Evolutionary conservation across 257 asterid species (phyloP).

Genomic region (Nicotiana attenuata): DNA sequence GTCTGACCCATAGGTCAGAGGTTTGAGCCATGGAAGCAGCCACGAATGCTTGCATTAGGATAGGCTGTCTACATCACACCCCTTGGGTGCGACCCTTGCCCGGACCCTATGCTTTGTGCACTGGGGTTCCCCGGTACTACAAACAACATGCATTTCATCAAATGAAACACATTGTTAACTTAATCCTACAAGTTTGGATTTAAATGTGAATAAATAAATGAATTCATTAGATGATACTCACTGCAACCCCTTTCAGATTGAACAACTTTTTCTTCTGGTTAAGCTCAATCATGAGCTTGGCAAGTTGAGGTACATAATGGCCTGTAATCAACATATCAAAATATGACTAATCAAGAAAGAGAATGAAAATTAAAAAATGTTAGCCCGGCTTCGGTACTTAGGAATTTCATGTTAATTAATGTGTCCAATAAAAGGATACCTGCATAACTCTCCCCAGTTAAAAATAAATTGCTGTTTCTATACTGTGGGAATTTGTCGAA

Average conservation of each 20-base stretch:
- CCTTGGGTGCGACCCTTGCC: no score
- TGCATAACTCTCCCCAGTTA: slow-evolving; percentile 74
- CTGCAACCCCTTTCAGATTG: slow-evolving; percentile 67
- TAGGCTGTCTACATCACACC: no score
- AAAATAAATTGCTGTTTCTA: slow-evolving; percentile 37
- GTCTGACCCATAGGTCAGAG: no score
- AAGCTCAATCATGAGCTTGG: slow-evolving; percentile 50
- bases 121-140: not conserved
- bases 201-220: not conserved
- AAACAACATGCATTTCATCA: not conserved
- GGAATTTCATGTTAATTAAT: not conserved
- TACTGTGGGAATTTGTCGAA: slow-evolving; percentile 53
- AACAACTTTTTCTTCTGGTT: slow-evolving; percentile 34
- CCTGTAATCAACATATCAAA: slow-evolving; percentile 25
- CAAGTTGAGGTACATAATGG: slow-evolving; percentile 70
- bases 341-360: not conserved
- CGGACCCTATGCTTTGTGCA: no score
- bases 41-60: no score
- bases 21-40: no score
- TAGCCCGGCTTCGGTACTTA: not conserved
- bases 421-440: slow-evolving; percentile 25
- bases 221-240: slow-evolving; percentile 22
- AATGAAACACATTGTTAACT: not conserved
- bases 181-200: not conserved
- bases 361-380: not conserved